These are phyloP conservation scores for Pezicula neosporulosa DNA, from an alignment of 2,329 filamentous ascomycete species.

Conservation along the genomic window DNA sequence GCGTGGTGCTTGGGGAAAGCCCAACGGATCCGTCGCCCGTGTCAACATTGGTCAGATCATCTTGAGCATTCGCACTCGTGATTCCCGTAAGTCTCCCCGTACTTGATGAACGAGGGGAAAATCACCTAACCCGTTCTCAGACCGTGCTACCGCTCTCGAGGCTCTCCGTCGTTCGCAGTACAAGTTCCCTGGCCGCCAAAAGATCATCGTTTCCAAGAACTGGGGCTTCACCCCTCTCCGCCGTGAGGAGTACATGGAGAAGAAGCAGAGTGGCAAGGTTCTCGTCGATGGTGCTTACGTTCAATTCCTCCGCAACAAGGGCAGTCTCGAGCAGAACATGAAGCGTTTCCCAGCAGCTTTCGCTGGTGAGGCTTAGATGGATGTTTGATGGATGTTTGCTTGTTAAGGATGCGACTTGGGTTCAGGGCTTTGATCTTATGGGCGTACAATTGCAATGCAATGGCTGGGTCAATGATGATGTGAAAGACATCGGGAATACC, in stretches of 20 bases:
- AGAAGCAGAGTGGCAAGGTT: conserved; percentile 90
- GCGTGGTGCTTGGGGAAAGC: conserved; percentile 99
- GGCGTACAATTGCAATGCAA: conserved; percentile 5
- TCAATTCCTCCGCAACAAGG: conserved; percentile 97
- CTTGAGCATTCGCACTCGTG: conserved; percentile 94
- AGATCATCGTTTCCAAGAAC: conserved; percentile 99
- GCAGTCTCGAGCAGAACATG: conserved; percentile 81
- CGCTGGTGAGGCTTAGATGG: conserved; percentile 32
- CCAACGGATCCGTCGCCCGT: conserved; percentile 97
- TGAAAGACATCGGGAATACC: background rate
- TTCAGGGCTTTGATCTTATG: background rate
- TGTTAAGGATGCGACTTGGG: background rate
- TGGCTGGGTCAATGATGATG: background rate
- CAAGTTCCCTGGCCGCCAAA: conserved; percentile 99
- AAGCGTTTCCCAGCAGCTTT: conserved; percentile 94
- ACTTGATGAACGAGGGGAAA: background rate
- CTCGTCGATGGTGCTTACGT: conserved; percentile 99
- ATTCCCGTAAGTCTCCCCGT: conserved; percentile 63
- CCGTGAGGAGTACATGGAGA: conserved; percentile 94
- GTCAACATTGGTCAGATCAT: conserved; percentile 99
- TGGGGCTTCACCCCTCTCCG: conserved; percentile 99
- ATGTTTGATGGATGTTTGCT: too few relatives aligned
- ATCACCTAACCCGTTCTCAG: conserved; percentile 38
- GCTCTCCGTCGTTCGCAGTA: conserved; percentile 98
- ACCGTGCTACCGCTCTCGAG: conserved; percentile 93